A percentile compares a stretch with the other conserved stretches of the same genome.
Evolutionary conservation across 768 basidiomycete genomes (phyloP).

Genomic region (Collybiopsis luxurians): DNA sequence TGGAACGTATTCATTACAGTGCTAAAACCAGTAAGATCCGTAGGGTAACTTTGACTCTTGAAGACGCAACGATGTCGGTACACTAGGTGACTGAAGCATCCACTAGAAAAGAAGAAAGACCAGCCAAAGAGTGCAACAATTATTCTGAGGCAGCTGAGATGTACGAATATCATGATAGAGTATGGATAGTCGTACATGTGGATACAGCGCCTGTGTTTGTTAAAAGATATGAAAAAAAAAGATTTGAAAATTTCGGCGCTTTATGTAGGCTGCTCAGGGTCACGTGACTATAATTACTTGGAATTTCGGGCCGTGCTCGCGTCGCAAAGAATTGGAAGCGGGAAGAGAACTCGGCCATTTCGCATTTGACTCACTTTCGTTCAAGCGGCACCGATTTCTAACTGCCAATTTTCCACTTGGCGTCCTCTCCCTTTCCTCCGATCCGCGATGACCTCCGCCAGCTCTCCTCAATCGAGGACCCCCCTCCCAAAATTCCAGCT

Average conservation of each 20-base stretch:
- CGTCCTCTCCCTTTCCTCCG: no score
- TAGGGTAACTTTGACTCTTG: no score
- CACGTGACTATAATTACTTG: not conserved
- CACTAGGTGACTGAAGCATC: conserved; percentile 67
- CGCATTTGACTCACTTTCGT: no score
- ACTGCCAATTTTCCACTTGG: no score
- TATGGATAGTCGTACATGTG: conserved; percentile 53
- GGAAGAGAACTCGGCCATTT: no score
- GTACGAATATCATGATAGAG: conserved; percentile 42
- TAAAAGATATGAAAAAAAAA: conserved; percentile 52
- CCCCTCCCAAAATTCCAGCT: conserved; percentile 39
- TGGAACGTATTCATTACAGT: no score
- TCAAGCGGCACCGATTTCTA: no score
- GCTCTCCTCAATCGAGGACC: conserved; percentile 11
- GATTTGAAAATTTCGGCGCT: not conserved
- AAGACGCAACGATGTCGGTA: conserved; percentile 49
- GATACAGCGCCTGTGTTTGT: conserved; percentile 56
- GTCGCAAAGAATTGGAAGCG: no score
- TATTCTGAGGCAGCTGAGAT: conserved; percentile 59
- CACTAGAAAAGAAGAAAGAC: conserved; percentile 39
- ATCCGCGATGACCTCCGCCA: not conserved
- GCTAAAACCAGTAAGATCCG: no score
- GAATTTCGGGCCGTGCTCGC: no score
- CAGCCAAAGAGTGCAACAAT: conserved; percentile 62
- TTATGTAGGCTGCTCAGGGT: not conserved